Evolutionary conservation across 2,329 filamentous ascomycete species (phyloP).

Genomic region (Verticillium dahliae): DNA sequence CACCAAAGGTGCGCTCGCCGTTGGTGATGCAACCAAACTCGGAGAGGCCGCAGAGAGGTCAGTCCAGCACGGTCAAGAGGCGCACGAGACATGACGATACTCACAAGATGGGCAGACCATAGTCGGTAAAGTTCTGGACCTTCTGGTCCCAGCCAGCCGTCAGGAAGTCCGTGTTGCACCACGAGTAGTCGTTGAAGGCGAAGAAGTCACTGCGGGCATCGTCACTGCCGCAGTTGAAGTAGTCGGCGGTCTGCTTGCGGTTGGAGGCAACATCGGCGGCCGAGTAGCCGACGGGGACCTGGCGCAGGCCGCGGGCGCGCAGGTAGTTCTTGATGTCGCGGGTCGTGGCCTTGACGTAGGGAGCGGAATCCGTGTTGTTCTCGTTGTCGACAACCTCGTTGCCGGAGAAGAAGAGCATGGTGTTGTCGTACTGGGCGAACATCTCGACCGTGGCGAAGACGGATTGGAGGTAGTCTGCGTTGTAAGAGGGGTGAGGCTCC

Average conservation of each 20-base stretch:
- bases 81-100: conserved; percentile 10
- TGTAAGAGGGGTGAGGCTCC: conserved; percentile 72
- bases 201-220: conserved; percentile 84
- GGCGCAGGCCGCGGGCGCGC: conserved; percentile 51
- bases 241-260: conserved; percentile 77
- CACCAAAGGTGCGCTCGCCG: conserved; percentile 68
- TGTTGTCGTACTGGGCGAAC: conserved; percentile 80
- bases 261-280: conserved; percentile 78
- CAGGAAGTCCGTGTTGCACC: conserved; percentile 67
- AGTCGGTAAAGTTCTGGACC: conserved; percentile 80
- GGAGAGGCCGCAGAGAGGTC: conserved; percentile 51
- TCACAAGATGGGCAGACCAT: conserved; percentile 78
- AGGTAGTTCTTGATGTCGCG: conserved; percentile 72
- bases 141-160: conserved; percentile 79
- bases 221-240: conserved; percentile 89
- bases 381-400: conserved; percentile 74
- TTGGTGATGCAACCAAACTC: conserved; percentile 89
- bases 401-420: conserved; percentile 77
- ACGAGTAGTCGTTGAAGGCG: conserved; percentile 85
- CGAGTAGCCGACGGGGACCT: conserved; percentile 69
- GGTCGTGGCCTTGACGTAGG: conserved; percentile 72
- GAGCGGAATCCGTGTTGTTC: conserved; percentile 58
- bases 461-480: conserved; percentile 74
- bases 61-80: too few relatives aligned
- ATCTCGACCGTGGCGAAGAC: conserved; percentile 84